Base-by-base conservation (phyloP, 352 stramenopile genomes). In the Pythium oligandrum region DNA sequence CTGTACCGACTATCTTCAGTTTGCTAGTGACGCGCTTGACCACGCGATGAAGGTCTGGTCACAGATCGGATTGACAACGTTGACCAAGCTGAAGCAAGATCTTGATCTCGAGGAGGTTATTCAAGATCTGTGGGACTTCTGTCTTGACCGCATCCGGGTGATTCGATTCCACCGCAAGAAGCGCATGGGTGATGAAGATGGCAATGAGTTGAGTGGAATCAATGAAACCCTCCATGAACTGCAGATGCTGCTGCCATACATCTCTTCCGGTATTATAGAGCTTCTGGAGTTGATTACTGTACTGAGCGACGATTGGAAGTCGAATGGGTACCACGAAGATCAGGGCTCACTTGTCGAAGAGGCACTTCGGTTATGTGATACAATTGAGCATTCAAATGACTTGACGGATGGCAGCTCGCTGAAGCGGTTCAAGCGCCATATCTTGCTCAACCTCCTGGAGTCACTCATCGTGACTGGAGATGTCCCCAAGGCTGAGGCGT, bases 101-200 rank as follows among this genome's bases (percentile, higher is more conserved):
- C 48, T 87, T 7, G 82, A 93, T 48, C 44, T 90, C 7, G 82
- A 90, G 40, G 75, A 90, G 30, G 67, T 90, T 46, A 48, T 93
- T 10, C 74, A 89, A 61, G 82, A 90, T 56, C 57, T 93, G 40
- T 93, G 82, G 82, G 78, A 90, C 45, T 87, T 88, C 44, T 80
- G 68, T n/a, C 64, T 81, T n/a, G 70, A 84, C 44, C 73, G 70
- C 5, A 68, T 90, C 39, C 78, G 73, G 26, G 69, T 83, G n/a
- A 51, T 87, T 10, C 67, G 62, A 4, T 42, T 86, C 17, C 32
- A 26, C 17, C 17, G 17, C 17, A 26, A 26, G 17, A 26, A 26
- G 17, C 17, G 26, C 12, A 51, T 10, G 12, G 9, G 53, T 39
- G 17, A 8, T 39, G 52, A 26, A 46, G 44, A 63, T 17, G 44